Percentiles rank a stretch among this genome's conserved stretches.
phyloP scores from a whole-genome alignment of 139 green algal species.

The Chlorella vulgaris region DNA sequence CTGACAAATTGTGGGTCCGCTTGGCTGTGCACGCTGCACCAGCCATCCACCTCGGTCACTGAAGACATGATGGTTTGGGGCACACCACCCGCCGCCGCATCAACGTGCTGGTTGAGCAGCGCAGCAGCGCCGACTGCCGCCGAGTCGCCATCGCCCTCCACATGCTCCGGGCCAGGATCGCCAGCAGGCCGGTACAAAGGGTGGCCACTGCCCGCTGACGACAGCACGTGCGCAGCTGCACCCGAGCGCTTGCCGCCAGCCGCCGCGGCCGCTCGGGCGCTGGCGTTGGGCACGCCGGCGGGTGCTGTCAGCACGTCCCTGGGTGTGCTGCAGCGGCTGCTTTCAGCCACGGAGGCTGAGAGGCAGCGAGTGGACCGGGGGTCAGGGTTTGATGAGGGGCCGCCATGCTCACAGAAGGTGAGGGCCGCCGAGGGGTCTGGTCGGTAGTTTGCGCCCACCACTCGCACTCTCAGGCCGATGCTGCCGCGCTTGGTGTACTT shows the following conservation, averaged over 20 bases:
- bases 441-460: conserved; percentile 29
- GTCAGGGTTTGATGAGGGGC: conserved; percentile 1
- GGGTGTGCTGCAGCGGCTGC: conserved; percentile 22
- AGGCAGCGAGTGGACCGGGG: conserved; percentile 3
- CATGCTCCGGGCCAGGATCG: background rate
- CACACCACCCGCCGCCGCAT: background rate
- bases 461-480: conserved; percentile 67
- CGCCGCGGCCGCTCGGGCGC: background rate
- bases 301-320: background rate
- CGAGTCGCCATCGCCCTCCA: too few relatives aligned
- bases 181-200: background rate
- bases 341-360: background rate
- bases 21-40: conserved; percentile 35
- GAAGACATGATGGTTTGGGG: conserved; percentile 28
- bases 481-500: conserved; percentile 81
- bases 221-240: background rate
- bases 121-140: background rate
- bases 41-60: conserved; percentile 28
- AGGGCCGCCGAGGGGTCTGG: conserved; percentile 11
- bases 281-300: background rate
- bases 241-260: background rate
- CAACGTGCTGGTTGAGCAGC: conserved; percentile 12
- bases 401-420: conserved; percentile 18
- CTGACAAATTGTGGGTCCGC: conserved; percentile 26
- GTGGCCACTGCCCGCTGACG: background rate